Evolutionary conservation across 176 grass and related monocot genomes (phyloP), one percentile per base, ranked within the genome.

Genomic region (Lolium multiflorum): DNA sequence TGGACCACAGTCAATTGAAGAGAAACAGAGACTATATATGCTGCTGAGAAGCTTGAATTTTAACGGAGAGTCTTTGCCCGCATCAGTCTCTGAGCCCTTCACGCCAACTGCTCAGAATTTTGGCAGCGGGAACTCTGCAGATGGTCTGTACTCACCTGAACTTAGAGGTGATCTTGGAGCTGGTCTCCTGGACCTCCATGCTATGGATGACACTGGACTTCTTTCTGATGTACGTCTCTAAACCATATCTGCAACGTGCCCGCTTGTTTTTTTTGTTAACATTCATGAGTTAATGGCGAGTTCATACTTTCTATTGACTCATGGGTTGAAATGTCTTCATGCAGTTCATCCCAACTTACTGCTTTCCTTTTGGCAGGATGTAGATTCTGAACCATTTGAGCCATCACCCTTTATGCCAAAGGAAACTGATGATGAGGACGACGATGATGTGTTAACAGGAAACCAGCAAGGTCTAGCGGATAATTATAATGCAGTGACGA

Each of bases 151-250:
- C 94, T 99, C 94, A 72, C 85, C 94, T 21, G 97, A 99, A 63
- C 86, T 99, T 41, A 93, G 94, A 93, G 90, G 97, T 83, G 97
- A 99, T 64, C 95, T 99, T 91, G 97, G 94, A 72, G 94, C 97
- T 91, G 97, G 94, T 24, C 94, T 99, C 82, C 79, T 99, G 76
- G 97, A 99, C 83, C 92, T 99, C 43, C 97, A 97, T 87, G 92
- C 97, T 82, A 94, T 97, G 71, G 97, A 99, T 90, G 94, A 99
- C 39, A 99, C 94, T 16, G 94, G 96, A 47, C 94, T 99, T 54
- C 87, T 99, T 18, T 97, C 97, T 26, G 97, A 97, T 89, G 97
- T 99, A 93, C 78, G 72, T 20, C 58, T 31, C 61, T 78, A 59
- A 79, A 82, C 48, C 61, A 61, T 79, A 71, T 66, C 54, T 39